Evolutionary conservation across 495 filamentous ascomycete species (phyloP).

Genomic region (Apiosordaria backusii): DNA sequence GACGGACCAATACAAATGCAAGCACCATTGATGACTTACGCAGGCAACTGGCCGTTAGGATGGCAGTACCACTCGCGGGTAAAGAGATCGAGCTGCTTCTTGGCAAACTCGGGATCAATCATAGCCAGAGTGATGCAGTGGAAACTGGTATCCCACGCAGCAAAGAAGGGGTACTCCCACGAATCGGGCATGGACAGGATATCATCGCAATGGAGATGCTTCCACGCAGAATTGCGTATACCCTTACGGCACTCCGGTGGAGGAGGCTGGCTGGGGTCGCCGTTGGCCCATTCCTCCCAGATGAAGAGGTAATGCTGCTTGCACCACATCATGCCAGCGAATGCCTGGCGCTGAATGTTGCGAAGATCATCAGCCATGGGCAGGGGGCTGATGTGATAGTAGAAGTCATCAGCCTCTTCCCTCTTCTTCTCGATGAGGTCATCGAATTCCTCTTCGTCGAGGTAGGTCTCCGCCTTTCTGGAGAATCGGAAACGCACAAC

Average conservation of each 20-base stretch:
- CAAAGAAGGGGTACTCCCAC: slow-evolving; percentile 98
- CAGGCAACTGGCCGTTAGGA: slow-evolving; percentile 87
- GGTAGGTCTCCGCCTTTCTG: slow-evolving; percentile 63
- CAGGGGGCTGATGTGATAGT: slow-evolving; percentile 84
- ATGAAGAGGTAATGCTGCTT: slow-evolving; percentile 97
- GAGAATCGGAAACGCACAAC: slow-evolving; percentile 92
- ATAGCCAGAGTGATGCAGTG: slow-evolving; percentile 93
- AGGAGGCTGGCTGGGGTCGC: slow-evolving; percentile 65
- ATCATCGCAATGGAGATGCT: slow-evolving; percentile 88
- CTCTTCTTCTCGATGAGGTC: slow-evolving; percentile 82
- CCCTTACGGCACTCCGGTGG: slow-evolving; percentile 76
- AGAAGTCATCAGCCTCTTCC: slow-evolving; percentile 93
- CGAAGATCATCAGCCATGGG: slow-evolving; percentile 93
- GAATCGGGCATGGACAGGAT: slow-evolving; percentile 96
- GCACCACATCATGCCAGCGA: slow-evolving; percentile 95
- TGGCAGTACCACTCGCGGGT: slow-evolving; percentile 99
- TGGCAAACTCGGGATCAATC: slow-evolving; percentile 96
- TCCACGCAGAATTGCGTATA: slow-evolving; percentile 86
- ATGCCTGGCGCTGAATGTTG: slow-evolving; percentile 91
- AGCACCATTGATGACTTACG: slow-evolving; percentile 16
- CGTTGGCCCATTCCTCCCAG: slow-evolving; percentile 96
- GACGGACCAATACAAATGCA: not conserved
- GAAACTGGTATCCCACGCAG: slow-evolving; percentile 95
- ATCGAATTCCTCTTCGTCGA: slow-evolving; percentile 91
- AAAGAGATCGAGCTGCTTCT: slow-evolving; percentile 93